These are phyloP conservation scores for Acanthamoeba rhysodes DNA, from an alignment of 208 protist genomes.

Conservation along the genomic window DNA sequence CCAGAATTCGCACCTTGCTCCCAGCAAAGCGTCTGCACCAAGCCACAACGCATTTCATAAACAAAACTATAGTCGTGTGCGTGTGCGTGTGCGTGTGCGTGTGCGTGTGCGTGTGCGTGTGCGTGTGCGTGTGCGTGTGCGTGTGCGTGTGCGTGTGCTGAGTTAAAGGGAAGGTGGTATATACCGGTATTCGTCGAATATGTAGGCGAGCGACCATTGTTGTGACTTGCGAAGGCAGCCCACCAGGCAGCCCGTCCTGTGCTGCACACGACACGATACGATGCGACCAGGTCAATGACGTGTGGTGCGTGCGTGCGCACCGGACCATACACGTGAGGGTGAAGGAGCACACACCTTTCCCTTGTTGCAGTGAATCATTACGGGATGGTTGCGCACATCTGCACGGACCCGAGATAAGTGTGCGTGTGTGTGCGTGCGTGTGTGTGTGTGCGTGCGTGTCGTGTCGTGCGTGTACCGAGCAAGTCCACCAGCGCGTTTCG, in stretches of 20 bases:
- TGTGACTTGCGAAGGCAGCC: slow-evolving; percentile 93
- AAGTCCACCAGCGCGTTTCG: slow-evolving; percentile 82
- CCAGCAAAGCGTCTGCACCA: slow-evolving; percentile 76
- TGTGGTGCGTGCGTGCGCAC: not conserved
- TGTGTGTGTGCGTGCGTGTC: not conserved
- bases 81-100: not conserved
- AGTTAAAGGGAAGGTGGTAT: too few relatives aligned
- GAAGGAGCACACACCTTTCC: slow-evolving; percentile 82
- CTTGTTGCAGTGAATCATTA: slow-evolving; percentile 99
- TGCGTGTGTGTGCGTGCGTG: not conserved
- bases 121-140: not conserved
- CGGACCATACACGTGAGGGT: too few relatives aligned
- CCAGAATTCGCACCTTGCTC: slow-evolving; percentile 95
- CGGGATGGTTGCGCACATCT: slow-evolving; percentile 96
- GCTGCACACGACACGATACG: slow-evolving; percentile 90
- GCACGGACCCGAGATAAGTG: slow-evolving; percentile 24
- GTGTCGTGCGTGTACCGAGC: not conserved
- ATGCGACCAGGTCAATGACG: too few relatives aligned
- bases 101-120: not conserved
- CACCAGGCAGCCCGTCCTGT: slow-evolving; percentile 97
- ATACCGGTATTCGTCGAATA: slow-evolving; percentile 96
- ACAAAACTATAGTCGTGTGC: too few relatives aligned
- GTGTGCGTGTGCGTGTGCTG: too few relatives aligned
- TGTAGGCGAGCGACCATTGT: slow-evolving; percentile 97
- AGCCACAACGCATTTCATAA: too few relatives aligned